Conservation (phyloP, 495 filamentous ascomycete genomes). For the Pyrenula aspistea region DNA sequence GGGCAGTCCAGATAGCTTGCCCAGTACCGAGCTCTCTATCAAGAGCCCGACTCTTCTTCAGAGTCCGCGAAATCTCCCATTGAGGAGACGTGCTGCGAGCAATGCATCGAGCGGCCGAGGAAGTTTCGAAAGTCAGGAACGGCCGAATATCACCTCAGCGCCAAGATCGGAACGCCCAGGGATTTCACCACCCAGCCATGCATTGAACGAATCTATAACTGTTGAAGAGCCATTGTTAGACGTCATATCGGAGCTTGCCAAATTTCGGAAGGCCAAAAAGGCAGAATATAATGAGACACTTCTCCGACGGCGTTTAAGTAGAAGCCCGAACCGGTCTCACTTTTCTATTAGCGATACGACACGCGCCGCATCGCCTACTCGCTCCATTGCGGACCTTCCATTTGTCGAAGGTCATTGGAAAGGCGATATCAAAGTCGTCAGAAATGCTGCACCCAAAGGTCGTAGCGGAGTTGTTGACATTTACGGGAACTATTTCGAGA, state of each 20-base stretch:
- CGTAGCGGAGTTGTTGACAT: conserved; percentile 34
- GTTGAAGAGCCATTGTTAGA: conserved; percentile 21
- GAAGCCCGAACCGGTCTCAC: background rate
- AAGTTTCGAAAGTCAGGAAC: background rate
- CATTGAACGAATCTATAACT: background rate
- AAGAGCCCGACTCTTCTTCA: conserved; percentile 1
- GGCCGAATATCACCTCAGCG: background rate
- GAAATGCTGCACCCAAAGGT: conserved; percentile 28
- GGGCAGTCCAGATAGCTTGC: background rate
- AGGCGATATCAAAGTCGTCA: conserved; percentile 39
- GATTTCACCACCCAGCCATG: too few relatives aligned
- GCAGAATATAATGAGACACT: conserved; percentile 23
- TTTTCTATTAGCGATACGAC: conserved; percentile 9
- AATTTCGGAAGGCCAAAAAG: conserved; percentile 34
- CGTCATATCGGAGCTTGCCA: conserved; percentile 34
- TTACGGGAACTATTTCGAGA: conserved; percentile 43
- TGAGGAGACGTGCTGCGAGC: background rate
- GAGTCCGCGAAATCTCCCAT: background rate
- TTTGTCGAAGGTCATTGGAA: conserved; percentile 39
- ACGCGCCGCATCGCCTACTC: conserved; percentile 12
- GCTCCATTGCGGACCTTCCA: conserved; percentile 8
- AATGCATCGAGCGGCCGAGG: background rate
- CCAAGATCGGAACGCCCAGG: background rate
- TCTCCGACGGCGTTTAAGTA: background rate
- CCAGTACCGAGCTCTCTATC: background rate